Evolutionary conservation across 371 early-diverging fungal genomes (phyloP), one percentile per base, ranked within the genome.

Genomic region (Rhizopus delemar): DNA sequence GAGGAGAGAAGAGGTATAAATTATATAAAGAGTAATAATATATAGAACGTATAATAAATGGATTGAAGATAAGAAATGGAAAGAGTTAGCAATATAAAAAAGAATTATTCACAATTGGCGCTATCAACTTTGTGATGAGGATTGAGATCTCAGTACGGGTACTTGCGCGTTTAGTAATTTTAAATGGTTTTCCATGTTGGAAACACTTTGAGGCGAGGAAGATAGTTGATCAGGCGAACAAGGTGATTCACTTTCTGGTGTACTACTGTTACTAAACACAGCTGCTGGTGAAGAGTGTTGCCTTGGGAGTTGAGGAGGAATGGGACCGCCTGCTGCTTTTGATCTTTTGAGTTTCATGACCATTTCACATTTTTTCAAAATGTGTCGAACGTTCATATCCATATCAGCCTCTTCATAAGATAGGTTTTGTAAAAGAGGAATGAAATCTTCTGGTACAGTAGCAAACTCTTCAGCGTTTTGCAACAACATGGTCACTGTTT

Each of bases 381-480:
- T 81, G 46, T 86, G 86, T 62, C 85, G 78, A 4, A 86, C 79
- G 6, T 82, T 83, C 29, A 87, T 52, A 33, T 80, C 84, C 65
- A 73, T 81, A 13, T 80, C 80, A 32, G 75, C 78, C 51, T 82
- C 83, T 29, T 80, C 77, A 56, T 84, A 71, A 1, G 81, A 78
- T 16, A 83, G 69, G 43, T 82, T 83, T 16, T 81, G 73, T 29
- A 89, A 57, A 38, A 91, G 68, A 5, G 83, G 78, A 0, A 84
- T 76, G 56, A 91, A 71, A 45, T 90, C 89, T 33, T 84, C 86
- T 15, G 92, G 90, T 1, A 88, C 85, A 57, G 84, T 78, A 70
- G 93, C 88, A 56, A 94, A 85, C 34, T 83, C 83, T 59, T 93
- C 90, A 50, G 91, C 90, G 57, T 86, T 76, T 41, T 81, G 72